Base-by-base conservation (phyloP, 495 filamentous ascomycete species). In the Astrocystis sublimbata region DNA sequence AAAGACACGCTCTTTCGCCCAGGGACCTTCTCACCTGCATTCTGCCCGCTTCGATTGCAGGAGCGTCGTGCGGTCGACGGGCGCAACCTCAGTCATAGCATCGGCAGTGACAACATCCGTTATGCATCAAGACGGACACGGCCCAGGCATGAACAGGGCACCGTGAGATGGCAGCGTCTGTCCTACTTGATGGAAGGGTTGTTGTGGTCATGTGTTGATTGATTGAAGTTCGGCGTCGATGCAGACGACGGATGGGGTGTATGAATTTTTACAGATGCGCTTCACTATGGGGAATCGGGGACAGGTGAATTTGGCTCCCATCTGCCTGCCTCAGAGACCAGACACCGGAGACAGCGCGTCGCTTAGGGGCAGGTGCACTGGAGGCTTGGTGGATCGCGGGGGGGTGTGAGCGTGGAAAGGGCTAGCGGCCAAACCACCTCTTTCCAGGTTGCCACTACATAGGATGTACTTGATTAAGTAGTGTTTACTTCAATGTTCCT, bases 31-130 rank as follows among this genome's bases (percentile, higher is more conserved):
- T 73, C 55, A 83, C 79, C 77, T 81, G 71, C 74, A 75, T 74
- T 83, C 75, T 68, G 70, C 73, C 67, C 73, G 73, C 73, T 82
- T 83, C 62, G 76, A 78, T 75, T 74, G 79, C 75, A 83, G 78
- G 74, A 82, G 80, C 71, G 72, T 79, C 69, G 74, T 72, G 74
- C 78, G 81, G 75, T 83, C 80, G 76, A 77, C 77, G 75, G 75
- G 75, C 64, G 72, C 79, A 75, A 82, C 80, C 80, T 83, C 81
- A 79, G 75, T 81, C 81, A 83, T 84, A 78, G 77, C 80, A 82
- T 78, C 73, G 68, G 73, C 76, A 71, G 74, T 72, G 62, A 81
- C 79, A 78, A 83, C 81, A 85, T 83, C 81, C 80, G 83, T 82
- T 84, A 82, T 71, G 69, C 69, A 71, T 71, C 65, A 76, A 83